Evolutionary conservation across 345 rosid genomes (phyloP).

Genomic region (Barbarea vulgaris): DNA sequence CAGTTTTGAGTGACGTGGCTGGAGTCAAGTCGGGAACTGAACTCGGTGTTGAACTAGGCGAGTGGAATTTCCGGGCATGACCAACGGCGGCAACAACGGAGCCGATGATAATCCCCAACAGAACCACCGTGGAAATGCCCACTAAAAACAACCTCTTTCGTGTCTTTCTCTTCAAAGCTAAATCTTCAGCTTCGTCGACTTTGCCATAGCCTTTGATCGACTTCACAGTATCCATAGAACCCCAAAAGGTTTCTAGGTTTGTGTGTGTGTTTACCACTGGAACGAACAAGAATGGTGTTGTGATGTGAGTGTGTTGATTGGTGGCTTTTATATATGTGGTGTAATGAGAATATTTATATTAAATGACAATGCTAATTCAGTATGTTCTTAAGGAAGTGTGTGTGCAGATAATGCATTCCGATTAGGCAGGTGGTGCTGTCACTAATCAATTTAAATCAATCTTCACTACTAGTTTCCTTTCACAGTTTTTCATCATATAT

Average conservation of each 20-base stretch:
- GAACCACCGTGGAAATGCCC: conserved; percentile 40
- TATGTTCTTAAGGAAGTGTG: not conserved
- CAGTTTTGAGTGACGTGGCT: conserved; percentile 57
- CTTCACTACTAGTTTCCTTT: not conserved
- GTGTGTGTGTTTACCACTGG: not conserved
- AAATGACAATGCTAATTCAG: not conserved
- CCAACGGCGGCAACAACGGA: conserved; percentile 42
- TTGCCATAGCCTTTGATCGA: conserved; percentile 82
- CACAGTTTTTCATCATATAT: not conserved
- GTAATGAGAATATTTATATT: not conserved
- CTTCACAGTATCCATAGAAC: conserved; percentile 59
- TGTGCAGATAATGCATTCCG: not conserved
- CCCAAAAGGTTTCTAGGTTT: not conserved
- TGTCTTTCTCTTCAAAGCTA: conserved; percentile 51
- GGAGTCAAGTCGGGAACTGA: conserved; percentile 50
- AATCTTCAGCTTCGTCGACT: conserved; percentile 59
- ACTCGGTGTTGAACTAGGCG: conserved; percentile 26
- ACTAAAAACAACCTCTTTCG: conserved; percentile 49
- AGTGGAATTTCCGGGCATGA: conserved; percentile 35
- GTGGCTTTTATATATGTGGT: not conserved
- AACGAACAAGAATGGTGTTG: not conserved
- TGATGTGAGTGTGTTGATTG: not conserved
- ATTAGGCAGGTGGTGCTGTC: not conserved
- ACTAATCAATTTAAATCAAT: not conserved
- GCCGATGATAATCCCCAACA: conserved; percentile 45